These are phyloP conservation scores for Dictyostelium citrinum DNA, from an alignment of 78 protist genomes.

Conservation along the genomic window DNA sequence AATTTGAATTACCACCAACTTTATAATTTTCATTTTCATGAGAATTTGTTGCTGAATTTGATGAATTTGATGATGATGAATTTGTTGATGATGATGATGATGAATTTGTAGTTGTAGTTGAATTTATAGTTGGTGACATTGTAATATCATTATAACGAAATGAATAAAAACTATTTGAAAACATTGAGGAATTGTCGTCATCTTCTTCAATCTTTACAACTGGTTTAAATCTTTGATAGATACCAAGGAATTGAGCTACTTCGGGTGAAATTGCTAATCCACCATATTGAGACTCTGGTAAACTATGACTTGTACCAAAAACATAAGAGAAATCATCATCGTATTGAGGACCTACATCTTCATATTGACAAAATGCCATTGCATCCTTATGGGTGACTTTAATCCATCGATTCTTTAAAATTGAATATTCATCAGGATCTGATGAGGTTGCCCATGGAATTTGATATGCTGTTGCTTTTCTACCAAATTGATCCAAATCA, in stretches of 20 bases:
- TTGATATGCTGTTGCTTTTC: conserved; percentile 2
- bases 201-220: background rate
- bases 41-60: background rate
- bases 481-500: conserved; percentile 24
- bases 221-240: background rate
- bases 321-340: conserved; percentile 39
- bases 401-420: conserved; percentile 4
- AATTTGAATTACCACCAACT: background rate
- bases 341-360: conserved; percentile 18
- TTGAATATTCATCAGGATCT: conserved; percentile 5
- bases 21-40: background rate
- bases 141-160: background rate
- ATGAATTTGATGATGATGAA: background rate
- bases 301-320: conserved; percentile 10
- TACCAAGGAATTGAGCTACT: conserved; percentile 6
- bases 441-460: conserved; percentile 19
- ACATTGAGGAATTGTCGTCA: background rate
- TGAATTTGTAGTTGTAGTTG: background rate
- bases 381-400: background rate
- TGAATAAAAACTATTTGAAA: background rate
- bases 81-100: background rate
- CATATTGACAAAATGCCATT: conserved; percentile 20
- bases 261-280: conserved; percentile 29
- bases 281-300: conserved; percentile 22
- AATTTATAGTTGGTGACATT: background rate